Conservation (phyloP, 2,329 filamentous ascomycete species). For the Colletotrichum sojae region DNA sequence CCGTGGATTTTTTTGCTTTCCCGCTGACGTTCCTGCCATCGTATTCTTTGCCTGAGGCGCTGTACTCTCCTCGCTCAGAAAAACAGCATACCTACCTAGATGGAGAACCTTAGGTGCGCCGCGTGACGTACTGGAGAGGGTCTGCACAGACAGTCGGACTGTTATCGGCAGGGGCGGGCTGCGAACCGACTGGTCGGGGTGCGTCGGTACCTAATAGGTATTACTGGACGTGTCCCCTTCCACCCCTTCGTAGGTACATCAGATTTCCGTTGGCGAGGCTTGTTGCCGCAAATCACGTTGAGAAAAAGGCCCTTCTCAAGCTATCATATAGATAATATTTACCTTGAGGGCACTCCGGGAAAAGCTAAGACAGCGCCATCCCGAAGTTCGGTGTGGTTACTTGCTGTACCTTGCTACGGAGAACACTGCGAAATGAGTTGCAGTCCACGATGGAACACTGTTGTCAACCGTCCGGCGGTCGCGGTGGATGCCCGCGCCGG, state of each 20-base stretch:
- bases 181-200: conserved; percentile 21
- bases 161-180: conserved; percentile 28
- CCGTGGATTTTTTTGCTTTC: neutral
- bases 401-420: too few species aligned
- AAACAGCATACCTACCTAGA: conserved; percentile 19
- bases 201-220: conserved; percentile 14
- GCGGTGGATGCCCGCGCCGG: conserved; percentile 17
- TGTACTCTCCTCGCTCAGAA: neutral
- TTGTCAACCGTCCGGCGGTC: neutral
- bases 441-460: conserved; percentile 6
- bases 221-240: neutral
- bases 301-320: neutral
- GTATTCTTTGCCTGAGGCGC: neutral
- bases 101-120: neutral
- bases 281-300: too few species aligned
- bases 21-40: neutral
- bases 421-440: neutral
- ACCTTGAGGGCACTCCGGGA: neutral
- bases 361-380: conserved; percentile 28
- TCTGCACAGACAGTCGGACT: conserved; percentile 24
- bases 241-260: neutral
- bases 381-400: conserved; percentile 10
- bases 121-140: neutral
- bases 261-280: too few species aligned
- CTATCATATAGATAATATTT: neutral